A percentile compares a stretch with the other conserved stretches of the same genome.
Conservation (phyloP, 2,329 filamentous ascomycete species). For the Arachnopeziza araneosa region DNA sequence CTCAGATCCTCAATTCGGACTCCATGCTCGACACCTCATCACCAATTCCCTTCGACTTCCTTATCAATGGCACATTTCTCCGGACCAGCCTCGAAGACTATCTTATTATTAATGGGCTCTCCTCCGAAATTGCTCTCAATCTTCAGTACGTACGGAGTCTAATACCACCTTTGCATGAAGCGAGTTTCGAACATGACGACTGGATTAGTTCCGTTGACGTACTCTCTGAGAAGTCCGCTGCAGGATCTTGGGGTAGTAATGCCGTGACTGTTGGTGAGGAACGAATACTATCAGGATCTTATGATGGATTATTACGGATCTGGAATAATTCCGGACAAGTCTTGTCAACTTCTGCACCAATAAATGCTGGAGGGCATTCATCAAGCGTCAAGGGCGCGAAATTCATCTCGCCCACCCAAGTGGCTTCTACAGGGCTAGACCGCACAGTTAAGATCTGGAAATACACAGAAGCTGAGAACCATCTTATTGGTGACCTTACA, state of each 20-base stretch:
- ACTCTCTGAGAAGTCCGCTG: conserved; percentile 60
- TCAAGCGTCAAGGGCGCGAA: conserved; percentile 75
- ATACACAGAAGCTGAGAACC: conserved; percentile 62
- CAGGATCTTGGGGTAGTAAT: conserved; percentile 50
- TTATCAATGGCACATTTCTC: conserved; percentile 90
- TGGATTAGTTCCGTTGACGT: conserved; percentile 90
- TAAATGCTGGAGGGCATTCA: conserved; percentile 65
- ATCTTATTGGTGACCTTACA: conserved; percentile 52
- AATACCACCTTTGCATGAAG: conserved; percentile 81
- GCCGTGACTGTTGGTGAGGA: conserved; percentile 52
- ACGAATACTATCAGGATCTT: conserved; percentile 83
- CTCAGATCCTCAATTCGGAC: conserved; percentile 65
- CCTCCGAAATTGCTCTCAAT: conserved; percentile 77
- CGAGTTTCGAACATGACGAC: conserved; percentile 94
- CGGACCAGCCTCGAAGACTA: conserved; percentile 88
- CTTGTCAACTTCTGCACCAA: conserved; percentile 68
- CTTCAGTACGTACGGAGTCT: conserved; percentile 92
- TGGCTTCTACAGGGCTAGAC: conserved; percentile 81
- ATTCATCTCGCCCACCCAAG: conserved; percentile 71
- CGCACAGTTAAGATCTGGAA: conserved; percentile 86
- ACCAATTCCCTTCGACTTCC: conserved; percentile 84
- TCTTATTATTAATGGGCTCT: conserved; percentile 78
- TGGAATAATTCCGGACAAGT: conserved; percentile 87
- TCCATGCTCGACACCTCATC: conserved; percentile 60
- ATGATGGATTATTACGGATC: conserved; percentile 81